Evolutionary conservation across 345 rosid genomes (phyloP).

Genomic region (Lepidium didymum): DNA sequence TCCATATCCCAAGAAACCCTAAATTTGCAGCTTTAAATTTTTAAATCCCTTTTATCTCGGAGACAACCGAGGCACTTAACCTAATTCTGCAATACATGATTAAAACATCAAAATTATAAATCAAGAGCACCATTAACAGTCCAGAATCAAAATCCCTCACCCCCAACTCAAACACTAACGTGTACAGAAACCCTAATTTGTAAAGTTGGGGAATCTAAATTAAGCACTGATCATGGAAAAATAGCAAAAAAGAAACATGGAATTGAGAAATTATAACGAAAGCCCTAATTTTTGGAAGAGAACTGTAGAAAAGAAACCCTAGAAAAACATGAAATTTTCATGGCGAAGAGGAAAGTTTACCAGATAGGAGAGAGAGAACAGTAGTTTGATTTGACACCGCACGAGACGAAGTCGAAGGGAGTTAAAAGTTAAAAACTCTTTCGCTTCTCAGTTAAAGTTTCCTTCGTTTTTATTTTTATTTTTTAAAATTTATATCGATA

Average conservation of each 20-base stretch:
- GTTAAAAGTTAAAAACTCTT: conserved; percentile 22
- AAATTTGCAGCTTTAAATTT: conserved; percentile 6
- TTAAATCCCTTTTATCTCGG: background rate
- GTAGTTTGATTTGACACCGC: conserved; percentile 28
- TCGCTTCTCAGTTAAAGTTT: conserved; percentile 4
- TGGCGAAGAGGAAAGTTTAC: conserved; percentile 27
- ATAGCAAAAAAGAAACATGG: background rate
- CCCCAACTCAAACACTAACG: background rate
- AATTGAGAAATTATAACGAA: background rate
- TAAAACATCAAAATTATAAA: background rate
- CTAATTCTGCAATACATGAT: background rate
- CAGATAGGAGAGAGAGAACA: conserved; percentile 24
- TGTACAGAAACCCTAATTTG: conserved; percentile 18
- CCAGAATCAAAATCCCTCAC: background rate
- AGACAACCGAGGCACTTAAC: background rate
- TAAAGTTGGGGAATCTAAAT: background rate
- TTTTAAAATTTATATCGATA: background rate
- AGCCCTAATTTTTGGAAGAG: conserved; percentile 3
- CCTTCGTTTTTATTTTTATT: background rate
- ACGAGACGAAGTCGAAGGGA: conserved; percentile 9
- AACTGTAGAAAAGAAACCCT: conserved; percentile 6
- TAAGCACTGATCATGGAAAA: background rate
- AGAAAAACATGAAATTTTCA: conserved; percentile 14
- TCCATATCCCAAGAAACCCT: conserved; percentile 45
- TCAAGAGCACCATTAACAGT: background rate